A percentile compares a stretch with the other conserved stretches of the same genome.
phyloP scores from a whole-genome alignment of 345 rosid species.

The Salix exigua region DNA sequence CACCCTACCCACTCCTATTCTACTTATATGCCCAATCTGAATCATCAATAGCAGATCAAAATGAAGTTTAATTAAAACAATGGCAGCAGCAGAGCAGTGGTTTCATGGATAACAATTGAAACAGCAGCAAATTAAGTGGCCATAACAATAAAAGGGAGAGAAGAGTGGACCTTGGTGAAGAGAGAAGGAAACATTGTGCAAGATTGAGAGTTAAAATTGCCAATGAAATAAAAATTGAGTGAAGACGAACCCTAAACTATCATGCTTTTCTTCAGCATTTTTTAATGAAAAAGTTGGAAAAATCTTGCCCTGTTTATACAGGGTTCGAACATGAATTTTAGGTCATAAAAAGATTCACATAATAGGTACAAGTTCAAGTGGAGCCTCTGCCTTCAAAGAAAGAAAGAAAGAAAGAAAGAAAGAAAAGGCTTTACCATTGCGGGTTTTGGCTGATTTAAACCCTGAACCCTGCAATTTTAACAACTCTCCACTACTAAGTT shows the following conservation, averaged over 20 bases:
- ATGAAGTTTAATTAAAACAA: background rate
- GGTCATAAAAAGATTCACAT: too few species aligned
- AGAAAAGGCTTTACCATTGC: background rate
- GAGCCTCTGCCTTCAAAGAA: too few species aligned
- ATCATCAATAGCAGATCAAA: background rate
- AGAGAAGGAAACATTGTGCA: background rate
- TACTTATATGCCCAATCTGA: constrained; percentile 17
- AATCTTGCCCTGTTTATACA: background rate
- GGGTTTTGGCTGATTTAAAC: background rate
- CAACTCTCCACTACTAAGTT: background rate
- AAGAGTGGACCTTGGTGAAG: background rate
- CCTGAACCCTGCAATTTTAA: background rate
- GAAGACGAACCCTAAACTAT: background rate
- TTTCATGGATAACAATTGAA: background rate
- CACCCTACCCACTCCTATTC: constrained; percentile 13
- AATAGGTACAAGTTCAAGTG: too few species aligned
- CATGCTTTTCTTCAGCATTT: background rate
- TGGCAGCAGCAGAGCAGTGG: background rate
- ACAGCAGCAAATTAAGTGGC: background rate
- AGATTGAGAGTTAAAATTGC: background rate
- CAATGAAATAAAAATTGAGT: background rate
- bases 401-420: too few species aligned
- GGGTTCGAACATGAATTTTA: background rate
- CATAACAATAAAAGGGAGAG: background rate
- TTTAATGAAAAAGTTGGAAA: too few species aligned